Percentiles rank a stretch among this genome's conserved stretches.
Conservation (phyloP, 2,329 filamentous ascomycete species). For the Fusarium tjaetaba region DNA sequence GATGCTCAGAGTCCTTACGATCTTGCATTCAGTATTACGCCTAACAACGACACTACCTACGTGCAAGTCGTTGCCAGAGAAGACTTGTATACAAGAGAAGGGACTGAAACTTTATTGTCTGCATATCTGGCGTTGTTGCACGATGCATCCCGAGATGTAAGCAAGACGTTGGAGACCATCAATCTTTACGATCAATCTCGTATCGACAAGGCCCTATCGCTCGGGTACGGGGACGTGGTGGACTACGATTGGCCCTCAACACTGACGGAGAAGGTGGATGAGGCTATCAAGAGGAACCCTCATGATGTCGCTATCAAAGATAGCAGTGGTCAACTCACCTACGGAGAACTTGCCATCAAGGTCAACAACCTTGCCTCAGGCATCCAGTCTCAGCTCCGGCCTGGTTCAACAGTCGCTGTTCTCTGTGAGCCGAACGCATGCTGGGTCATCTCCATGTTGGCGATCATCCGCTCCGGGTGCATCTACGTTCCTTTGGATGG, state of each 20-base stretch:
- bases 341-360: background rate
- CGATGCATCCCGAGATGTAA: background rate
- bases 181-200: background rate
- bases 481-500: background rate
- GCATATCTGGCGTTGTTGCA: background rate
- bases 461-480: rapidly evolving
- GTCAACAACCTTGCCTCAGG: rapidly evolving
- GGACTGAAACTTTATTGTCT: background rate
- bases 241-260: background rate
- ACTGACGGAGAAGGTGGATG: background rate
- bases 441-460: background rate
- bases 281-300: background rate
- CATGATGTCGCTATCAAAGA: background rate
- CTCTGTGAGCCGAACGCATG: background rate
- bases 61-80: background rate
- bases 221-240: background rate
- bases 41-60: background rate
- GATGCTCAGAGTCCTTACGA: background rate
- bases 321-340: background rate
- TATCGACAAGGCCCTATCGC: background rate
- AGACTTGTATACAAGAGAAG: background rate
- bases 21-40: background rate
- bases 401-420: background rate
- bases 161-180: background rate
- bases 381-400: background rate